A percentile compares a stretch with the other conserved stretches of the same genome.
Conservation (phyloP, 2,329 filamentous ascomycete genomes). For the Aspergillus arachidicola region DNA sequence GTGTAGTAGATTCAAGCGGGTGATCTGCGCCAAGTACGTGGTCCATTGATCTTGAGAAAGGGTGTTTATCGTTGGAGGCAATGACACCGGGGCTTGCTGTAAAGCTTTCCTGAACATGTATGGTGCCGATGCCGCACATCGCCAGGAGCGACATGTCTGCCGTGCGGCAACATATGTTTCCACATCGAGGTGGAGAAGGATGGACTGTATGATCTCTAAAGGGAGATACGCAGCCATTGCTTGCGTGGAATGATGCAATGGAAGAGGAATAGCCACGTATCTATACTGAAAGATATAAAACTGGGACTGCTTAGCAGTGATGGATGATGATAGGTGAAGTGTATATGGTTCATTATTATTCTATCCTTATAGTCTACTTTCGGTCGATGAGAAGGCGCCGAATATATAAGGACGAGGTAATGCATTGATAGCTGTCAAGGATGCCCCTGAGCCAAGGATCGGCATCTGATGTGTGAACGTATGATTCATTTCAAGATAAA, state of each 20-base stretch:
- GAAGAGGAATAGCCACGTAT: not conserved
- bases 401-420: conserved; percentile 1
- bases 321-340: not conserved
- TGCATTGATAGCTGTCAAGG: not conserved
- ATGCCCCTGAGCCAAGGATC: not conserved
- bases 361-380: not conserved
- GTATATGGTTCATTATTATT: conserved; percentile 2
- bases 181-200: conserved; percentile 19
- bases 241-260: not conserved
- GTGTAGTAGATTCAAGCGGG: conserved; percentile 18
- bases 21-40: conserved; percentile 18
- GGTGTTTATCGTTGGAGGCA: conserved; percentile 11
- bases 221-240: conserved; percentile 18
- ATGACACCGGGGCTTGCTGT: conserved; percentile 14
- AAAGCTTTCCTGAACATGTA: conserved; percentile 19
- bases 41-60: conserved; percentile 21
- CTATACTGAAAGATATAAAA: not conserved
- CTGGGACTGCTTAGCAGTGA: conserved; percentile 1
- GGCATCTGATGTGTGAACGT: not conserved
- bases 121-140: conserved; percentile 18
- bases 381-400: not conserved
- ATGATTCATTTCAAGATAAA: not conserved
- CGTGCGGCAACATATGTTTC: conserved; percentile 23
- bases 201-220: conserved; percentile 23
- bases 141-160: conserved; percentile 20